Evolutionary conservation across 176 grass and related monocot species (phyloP).

Genomic region (Tuctoria greenei): DNA sequence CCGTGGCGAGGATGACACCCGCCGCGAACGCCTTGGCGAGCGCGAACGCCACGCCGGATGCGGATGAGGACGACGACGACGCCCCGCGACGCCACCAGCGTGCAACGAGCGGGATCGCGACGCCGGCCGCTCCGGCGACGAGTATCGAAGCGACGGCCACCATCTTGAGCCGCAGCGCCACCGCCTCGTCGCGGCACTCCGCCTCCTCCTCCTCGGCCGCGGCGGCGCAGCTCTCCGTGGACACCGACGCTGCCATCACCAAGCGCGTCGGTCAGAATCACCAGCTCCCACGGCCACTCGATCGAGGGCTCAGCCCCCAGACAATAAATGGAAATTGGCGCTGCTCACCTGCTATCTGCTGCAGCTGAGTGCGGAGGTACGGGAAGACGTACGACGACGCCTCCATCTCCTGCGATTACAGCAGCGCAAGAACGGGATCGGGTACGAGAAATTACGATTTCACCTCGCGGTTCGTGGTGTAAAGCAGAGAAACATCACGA

Average conservation of each 20-base stretch:
- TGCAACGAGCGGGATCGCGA: slow-evolving; percentile 63
- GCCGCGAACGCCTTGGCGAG: slow-evolving; percentile 78
- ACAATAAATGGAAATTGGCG: background rate
- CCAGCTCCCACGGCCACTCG: background rate
- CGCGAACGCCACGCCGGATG: slow-evolving; percentile 43
- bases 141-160: slow-evolving; percentile 59
- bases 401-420: slow-evolving; percentile 29
- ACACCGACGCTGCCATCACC: slow-evolving; percentile 37
- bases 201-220: slow-evolving; percentile 8
- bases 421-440: background rate
- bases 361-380: slow-evolving; percentile 31
- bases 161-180: slow-evolving; percentile 66
- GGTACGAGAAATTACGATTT: background rate
- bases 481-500: too few relatives aligned
- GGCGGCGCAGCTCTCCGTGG: slow-evolving; percentile 46
- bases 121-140: slow-evolving; percentile 42
- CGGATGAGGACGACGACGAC: background rate
- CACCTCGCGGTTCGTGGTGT: too few relatives aligned
- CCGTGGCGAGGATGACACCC: slow-evolving; percentile 80
- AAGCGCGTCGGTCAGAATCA: background rate
- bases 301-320: background rate
- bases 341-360: slow-evolving; percentile 36
- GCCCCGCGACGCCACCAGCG: background rate
- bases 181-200: slow-evolving; percentile 62
- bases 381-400: slow-evolving; percentile 28